phyloP scores from a whole-genome alignment of 1,284 basidiomycete genomes.

The Anthracocystis panici-leucophaei region DNA sequence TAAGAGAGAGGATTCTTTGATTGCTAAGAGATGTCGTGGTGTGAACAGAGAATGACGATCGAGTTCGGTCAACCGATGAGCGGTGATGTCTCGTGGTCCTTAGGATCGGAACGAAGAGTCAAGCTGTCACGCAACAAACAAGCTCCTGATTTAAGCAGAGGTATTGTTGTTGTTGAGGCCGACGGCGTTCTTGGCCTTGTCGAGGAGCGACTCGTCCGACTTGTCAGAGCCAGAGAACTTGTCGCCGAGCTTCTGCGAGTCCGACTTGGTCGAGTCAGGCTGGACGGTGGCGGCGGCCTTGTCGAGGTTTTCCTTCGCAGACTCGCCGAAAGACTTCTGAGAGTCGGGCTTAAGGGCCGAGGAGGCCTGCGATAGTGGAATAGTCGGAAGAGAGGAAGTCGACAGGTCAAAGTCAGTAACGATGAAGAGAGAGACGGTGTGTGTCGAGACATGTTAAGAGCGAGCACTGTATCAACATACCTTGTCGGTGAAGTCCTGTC shows the following conservation, averaged over 20 bases:
- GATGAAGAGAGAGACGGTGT: background rate
- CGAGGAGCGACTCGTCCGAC: constrained; percentile 53
- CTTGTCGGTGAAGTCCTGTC: constrained; percentile 57
- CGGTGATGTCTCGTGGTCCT: background rate
- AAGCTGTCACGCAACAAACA: background rate
- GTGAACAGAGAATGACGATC: background rate
- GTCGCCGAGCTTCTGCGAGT: constrained; percentile 73
- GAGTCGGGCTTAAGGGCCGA: constrained; percentile 60
- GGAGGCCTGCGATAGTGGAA: constrained; percentile 20
- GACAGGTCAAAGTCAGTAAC: constrained; percentile 5
- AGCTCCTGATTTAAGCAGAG: constrained; percentile 4
- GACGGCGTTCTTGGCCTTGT: constrained; percentile 60
- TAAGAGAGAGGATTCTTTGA: constrained; percentile 15
- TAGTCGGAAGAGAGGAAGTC: background rate
- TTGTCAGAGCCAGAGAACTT: constrained; percentile 71
- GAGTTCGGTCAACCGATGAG: background rate
- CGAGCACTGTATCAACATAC: constrained; percentile 18
- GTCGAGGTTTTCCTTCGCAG: constrained; percentile 60
- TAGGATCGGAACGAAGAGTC: background rate
- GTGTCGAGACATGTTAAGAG: background rate
- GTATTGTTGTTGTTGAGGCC: constrained; percentile 49
- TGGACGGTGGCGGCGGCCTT: constrained; percentile 67
- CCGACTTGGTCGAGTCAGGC: constrained; percentile 70
- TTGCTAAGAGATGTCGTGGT: constrained; percentile 16
- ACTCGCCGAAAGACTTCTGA: constrained; percentile 50